Base-by-base conservation (phyloP, 2,329 filamentous ascomycete genomes). In the Fusarium stilboides region DNA sequence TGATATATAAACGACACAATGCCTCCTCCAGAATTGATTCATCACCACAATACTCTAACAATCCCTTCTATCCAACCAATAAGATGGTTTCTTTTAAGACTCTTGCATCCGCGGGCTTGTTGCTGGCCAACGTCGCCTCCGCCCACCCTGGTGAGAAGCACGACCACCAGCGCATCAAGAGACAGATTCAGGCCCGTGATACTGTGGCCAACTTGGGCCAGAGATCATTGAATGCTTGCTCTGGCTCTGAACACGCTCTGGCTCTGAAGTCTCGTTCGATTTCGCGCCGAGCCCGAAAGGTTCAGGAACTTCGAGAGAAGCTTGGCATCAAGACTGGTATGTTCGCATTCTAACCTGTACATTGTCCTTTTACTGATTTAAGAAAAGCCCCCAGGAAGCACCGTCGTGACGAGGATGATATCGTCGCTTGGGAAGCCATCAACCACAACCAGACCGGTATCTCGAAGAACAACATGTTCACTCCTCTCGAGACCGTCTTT, bases 131-230 rank as follows among this genome's bases (percentile, higher is more conserved):
- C 14, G 1, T 62, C 3, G 39, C 20, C 1, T 52, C 17, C 5
- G 37, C 55, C 22, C 58, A 62, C 34, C 58, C 58, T 8, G 58
- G 58, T 2, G 55, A 60, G 24, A 62, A 52, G 5, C 44, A 62
- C 28, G 56, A 60, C 14, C 58, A 62, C 5, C 37, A 62, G 15
- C 34, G 33, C 10, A 45, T 62, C 10, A 60, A 62, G 58, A 60
- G 55, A 10, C 58, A 62, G 58, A 62, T 62, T 8, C 39, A 53
- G 26, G 19, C 45, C 3, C 55, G 55, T 6, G 39, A 62, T 7
- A 19, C 24, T 7, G 19, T 45, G 6, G 58, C 58, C 20, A 60
- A 53, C 19, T 1, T 62, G 8, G 58, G 58, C 3, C 58, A 53
- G 26, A 5, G 58, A 5, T 62, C 58, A 0, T 15, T 62, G 39